Evolutionary conservation across 495 filamentous ascomycete species (phyloP).

Genomic region (Penicillium odoratum): DNA sequence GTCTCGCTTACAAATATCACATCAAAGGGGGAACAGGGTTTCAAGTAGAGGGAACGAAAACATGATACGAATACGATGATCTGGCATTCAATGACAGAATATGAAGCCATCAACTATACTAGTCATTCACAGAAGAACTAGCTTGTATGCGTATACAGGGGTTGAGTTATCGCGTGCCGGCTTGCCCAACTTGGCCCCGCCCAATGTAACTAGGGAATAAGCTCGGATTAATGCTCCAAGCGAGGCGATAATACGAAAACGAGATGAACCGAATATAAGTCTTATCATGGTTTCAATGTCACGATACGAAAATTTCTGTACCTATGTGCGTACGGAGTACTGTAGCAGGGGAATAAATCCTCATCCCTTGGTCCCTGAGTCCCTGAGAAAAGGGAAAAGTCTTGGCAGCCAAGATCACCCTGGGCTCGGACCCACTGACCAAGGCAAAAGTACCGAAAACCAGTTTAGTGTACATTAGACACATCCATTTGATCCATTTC

Average conservation of each 20-base stretch:
- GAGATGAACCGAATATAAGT: background rate
- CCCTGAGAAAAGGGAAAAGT: background rate
- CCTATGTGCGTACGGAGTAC: too few relatives aligned
- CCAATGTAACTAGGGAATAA: background rate
- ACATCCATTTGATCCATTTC: background rate
- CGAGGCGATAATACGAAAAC: background rate
- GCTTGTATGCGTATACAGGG: background rate
- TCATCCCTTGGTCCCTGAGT: background rate
- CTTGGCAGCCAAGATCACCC: conserved; percentile 7
- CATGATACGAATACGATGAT: background rate
- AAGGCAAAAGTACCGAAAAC: background rate
- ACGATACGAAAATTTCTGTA: too few relatives aligned
- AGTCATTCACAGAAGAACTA: background rate
- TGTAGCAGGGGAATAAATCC: too few relatives aligned
- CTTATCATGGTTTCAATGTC: too few relatives aligned
- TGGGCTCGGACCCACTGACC: background rate
- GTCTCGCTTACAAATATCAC: background rate
- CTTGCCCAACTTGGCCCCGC: background rate
- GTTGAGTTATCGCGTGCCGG: conserved; percentile 1
- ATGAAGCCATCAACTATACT: background rate
- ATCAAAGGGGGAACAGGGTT: background rate
- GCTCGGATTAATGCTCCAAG: background rate
- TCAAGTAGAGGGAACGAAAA: background rate
- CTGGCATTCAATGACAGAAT: background rate
- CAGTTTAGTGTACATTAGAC: background rate